Percentiles rank a stretch among this genome's conserved stretches.
phyloP scores from a whole-genome alignment of 306 rosid species.

The Arachis stenosperma region DNA sequence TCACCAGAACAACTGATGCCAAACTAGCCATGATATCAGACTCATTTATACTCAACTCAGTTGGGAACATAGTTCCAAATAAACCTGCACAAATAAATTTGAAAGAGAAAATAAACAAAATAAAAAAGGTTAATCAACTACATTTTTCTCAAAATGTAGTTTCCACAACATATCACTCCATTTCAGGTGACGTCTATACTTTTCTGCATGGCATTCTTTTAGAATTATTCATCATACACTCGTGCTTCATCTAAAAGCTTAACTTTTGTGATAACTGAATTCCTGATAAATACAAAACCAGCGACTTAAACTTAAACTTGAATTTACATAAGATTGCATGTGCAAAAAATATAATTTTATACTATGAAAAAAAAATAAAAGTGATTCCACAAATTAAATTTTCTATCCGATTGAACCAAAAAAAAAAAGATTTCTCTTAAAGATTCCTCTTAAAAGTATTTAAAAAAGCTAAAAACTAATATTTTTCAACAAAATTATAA shows the following conservation, averaged over 20 bases:
- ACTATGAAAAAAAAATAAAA: too few relatives aligned
- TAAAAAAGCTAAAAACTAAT: too few relatives aligned
- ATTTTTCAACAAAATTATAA: too few relatives aligned
- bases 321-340: too few relatives aligned
- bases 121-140: neutral
- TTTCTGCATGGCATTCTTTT: neutral
- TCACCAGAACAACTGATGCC: slow-evolving; percentile 58
- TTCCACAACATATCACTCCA: neutral
- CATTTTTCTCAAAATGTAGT: neutral
- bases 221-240: neutral
- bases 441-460: too few relatives aligned
- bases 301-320: too few relatives aligned
- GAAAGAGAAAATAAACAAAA: neutral
- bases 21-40: slow-evolving; percentile 44
- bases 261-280: neutral
- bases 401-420: too few relatives aligned
- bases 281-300: neutral
- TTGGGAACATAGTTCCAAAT: slow-evolving; percentile 54
- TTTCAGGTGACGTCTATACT: neutral
- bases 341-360: too few relatives aligned
- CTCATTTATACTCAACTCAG: slow-evolving; percentile 35
- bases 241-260: neutral
- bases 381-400: too few relatives aligned
- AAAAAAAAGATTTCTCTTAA: too few relatives aligned
- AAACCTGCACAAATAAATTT: slow-evolving; percentile 47